Percentiles rank a stretch among this genome's conserved stretches.
Evolutionary conservation across 371 early-diverging fungal genomes (phyloP).

Genomic region (Circinella minor): DNA sequence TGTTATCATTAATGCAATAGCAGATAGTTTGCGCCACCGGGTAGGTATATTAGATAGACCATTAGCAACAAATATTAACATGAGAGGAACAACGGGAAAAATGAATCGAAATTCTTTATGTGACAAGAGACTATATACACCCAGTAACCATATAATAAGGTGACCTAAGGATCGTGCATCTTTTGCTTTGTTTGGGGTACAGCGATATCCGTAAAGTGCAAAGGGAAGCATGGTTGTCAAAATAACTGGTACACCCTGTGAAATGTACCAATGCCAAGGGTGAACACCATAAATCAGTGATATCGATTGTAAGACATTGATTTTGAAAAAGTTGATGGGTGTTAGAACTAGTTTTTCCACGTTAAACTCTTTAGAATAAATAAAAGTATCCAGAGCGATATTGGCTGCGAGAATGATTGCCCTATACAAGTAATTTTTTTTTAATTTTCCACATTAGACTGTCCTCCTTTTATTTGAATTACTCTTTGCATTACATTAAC

Average conservation of each 20-base stretch:
- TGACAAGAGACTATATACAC: conserved; percentile 73
- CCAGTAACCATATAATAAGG: conserved; percentile 52
- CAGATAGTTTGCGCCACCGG: conserved; percentile 13
- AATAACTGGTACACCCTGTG: conserved; percentile 81
- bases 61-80: conserved; percentile 67
- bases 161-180: conserved; percentile 7
- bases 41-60: conserved; percentile 40
- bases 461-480: too few relatives aligned
- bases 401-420: conserved; percentile 47
- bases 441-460: background rate
- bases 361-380: conserved; percentile 29
- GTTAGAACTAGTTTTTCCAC: conserved; percentile 55
- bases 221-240: conserved; percentile 76
- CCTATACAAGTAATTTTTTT: background rate
- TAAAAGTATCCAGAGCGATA: conserved; percentile 61
- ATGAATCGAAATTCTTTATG: conserved; percentile 97
- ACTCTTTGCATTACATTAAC: too few relatives aligned
- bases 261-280: conserved; percentile 90
- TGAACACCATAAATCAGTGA: conserved; percentile 89
- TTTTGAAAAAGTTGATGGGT: conserved; percentile 74
- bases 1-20: conserved; percentile 49
- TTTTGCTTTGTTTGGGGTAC: conserved; percentile 14
- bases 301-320: conserved; percentile 80
- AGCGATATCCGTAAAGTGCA: conserved; percentile 26
- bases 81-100: conserved; percentile 81